Base-by-base conservation (phyloP, 2,329 filamentous ascomycete species). In the Colletotrichum camelliae region DNA sequence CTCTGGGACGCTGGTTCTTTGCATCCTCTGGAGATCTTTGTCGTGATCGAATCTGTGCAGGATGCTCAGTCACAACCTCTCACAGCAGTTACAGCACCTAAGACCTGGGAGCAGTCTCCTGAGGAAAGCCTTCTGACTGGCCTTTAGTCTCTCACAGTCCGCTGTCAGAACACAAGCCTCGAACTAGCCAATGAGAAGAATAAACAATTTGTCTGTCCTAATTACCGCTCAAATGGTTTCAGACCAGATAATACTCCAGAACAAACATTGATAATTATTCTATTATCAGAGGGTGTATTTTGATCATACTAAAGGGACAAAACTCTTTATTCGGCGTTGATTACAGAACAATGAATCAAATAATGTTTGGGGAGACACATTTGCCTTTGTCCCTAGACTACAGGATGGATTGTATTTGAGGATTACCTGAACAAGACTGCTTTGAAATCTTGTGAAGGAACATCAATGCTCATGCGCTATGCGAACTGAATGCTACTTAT, bases 391-490 rank as follows among this genome's bases (percentile, higher is more conserved):
- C 43, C 6, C 6, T 13, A 24, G 12, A 52, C 5, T 9, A 21
- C 12, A 3, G 21, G 43, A 21, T 16, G 21, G 43, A 10, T 7
- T 48, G 6, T 21, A 5, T 2, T 52, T 7, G 10, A 21, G 21
- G n/a, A 13, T 8, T 52, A 5, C n/a, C 10, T 52, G 18, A 52
- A 21, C 43, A 52, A 21, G 6, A 21, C 7, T 52, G 43, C 0
- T 10, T 24, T 7, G 12, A 21, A 52, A 52, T 13, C n/a, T 7
- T 6, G n/a, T 9, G 5, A 4, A n/a, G 18, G 43, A 52, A n/a
- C 10, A 1, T 10, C 7, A 1, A 13, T 13, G n/a, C 43, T 4
- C n/a, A 52, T 52, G 6, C 2, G 1, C 12, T 0, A 13, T 7
- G 6, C n/a, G 10, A 21, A 7, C 1, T 52, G 10, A 24, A 52